These are phyloP conservation scores for Phytophthora boehmeriae DNA, from an alignment of 352 stramenopile species.

Conservation along the genomic window DNA sequence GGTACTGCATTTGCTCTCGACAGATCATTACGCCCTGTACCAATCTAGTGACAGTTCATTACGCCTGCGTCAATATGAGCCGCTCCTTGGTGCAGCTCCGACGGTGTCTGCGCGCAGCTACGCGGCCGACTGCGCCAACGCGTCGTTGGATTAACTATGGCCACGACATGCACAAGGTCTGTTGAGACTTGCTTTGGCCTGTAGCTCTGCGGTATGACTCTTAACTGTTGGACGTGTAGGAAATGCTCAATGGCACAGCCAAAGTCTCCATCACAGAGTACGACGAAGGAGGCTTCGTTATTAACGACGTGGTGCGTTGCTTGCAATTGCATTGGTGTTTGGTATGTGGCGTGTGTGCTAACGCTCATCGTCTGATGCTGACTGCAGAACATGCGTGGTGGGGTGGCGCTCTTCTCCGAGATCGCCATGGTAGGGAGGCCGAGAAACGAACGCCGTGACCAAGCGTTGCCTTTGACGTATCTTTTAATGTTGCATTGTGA, in stretches of 20 bases:
- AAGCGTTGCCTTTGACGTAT: not conserved
- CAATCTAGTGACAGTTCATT: not conserved
- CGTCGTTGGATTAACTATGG: constrained; percentile 80
- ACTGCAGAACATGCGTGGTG: constrained; percentile 79
- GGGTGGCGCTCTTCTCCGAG: constrained; percentile 69
- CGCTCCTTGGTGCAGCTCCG: constrained; percentile 36
- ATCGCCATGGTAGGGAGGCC: constrained; percentile 65
- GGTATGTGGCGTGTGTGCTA: not conserved
- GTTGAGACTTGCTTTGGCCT: not conserved
- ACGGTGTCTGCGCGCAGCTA: constrained; percentile 20
- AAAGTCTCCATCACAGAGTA: constrained; percentile 87
- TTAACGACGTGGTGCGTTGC: constrained; percentile 73
- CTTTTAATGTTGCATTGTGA: not conserved
- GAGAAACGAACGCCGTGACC: not conserved
- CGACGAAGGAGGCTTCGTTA: constrained; percentile 84
- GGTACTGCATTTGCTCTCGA: not conserved
- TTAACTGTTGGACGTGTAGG: constrained; percentile 37
- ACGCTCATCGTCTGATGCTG: not conserved
- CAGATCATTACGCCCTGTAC: not conserved
- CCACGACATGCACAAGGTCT: constrained; percentile 83
- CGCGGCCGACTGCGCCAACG: constrained; percentile 24
- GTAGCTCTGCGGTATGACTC: not conserved
- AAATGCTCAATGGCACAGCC: constrained; percentile 82
- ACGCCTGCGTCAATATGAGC: constrained; percentile 23
- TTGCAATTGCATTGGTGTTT: too few relatives aligned